Evolutionary conservation across 495 filamentous ascomycete genomes (phyloP).

Genomic region (Aspergillus haitiensis): DNA sequence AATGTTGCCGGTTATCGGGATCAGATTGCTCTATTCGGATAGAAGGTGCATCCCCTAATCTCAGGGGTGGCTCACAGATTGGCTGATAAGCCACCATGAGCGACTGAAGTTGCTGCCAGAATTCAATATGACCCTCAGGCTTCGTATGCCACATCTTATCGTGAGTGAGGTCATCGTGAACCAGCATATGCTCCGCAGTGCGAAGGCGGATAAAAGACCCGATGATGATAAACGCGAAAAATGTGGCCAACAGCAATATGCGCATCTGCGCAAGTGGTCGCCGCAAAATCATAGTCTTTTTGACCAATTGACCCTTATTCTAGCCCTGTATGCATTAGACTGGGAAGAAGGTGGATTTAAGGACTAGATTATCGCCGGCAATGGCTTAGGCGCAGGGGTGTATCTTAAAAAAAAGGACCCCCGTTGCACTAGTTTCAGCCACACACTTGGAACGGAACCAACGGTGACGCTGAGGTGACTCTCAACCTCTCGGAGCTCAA

Average conservation of each 20-base stretch:
- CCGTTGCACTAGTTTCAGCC: no score
- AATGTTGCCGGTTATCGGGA: slow-evolving; percentile 28
- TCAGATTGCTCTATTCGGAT: slow-evolving; percentile 28
- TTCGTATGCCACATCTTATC: neutral
- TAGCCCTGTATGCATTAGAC: no score
- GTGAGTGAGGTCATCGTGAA: neutral
- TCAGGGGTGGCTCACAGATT: slow-evolving; percentile 24
- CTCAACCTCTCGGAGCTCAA: no score
- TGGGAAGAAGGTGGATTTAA: no score
- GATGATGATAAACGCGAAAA: slow-evolving; percentile 15
- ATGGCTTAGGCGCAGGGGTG: no score
- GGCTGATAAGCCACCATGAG: slow-evolving; percentile 24
- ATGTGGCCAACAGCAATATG: slow-evolving; percentile 20
- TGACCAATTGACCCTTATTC: neutral
- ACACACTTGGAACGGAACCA: no score
- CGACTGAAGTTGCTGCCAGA: slow-evolving; percentile 32
- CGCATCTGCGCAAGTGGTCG: slow-evolving; percentile 25
- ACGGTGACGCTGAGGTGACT: no score
- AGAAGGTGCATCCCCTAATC: slow-evolving; percentile 25
- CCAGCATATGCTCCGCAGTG: slow-evolving; percentile 4
- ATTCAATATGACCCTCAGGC: slow-evolving; percentile 26
- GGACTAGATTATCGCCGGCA: no score
- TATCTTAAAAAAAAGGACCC: no score
- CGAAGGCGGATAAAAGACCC: slow-evolving; percentile 21
- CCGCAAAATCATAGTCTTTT: slow-evolving; percentile 18